Base-by-base conservation (phyloP, 345 rosid species). In the Heritiera fomes region DNA sequence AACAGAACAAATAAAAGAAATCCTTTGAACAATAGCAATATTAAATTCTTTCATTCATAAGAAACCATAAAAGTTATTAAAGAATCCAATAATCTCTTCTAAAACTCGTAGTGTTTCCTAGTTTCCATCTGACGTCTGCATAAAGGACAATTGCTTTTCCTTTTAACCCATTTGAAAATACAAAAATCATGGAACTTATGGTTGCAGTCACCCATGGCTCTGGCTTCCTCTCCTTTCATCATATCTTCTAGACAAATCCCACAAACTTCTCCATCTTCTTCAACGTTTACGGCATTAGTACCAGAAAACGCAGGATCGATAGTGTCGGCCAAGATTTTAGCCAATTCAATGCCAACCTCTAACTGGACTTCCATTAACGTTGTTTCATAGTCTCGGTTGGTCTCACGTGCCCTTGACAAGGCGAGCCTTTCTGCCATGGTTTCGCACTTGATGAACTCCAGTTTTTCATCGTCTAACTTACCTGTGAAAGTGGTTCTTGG, bases 221-320 rank as follows among this genome's bases (percentile, higher is more conserved):
- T 45, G 0, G 7, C 72, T 67, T 67, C 72, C 72, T 43, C 53
- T 45, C 72, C 72, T 67, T 67, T 67, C 72, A 43, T 53, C 72
- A 67, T 67, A 43, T 43, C 30, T 2, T 43, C 52, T 1, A 1
- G 53, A 43, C 72, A 45, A 43, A 67, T 43, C 52, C 72, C 72
- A 67, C 72, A 67, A 4, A 46, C 53, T 43, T 10, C 30, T 5
- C 32, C 72, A 43, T 67, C 52, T 5, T 67, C 28, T 23, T 23
- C 28, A 23, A 23, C 28, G 28, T 23, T 23, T 23, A 23, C 53
- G 3, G 4, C 52, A 0, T 67, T 46, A 0, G 52, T 67, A 11
- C 72, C 72, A 23, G 53, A 52, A n/a, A 67, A 67, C 1, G 34
- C 53, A 43, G 72, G 72, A 23, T 67, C 32, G 7, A 67, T 20